These are phyloP conservation scores for Yamadazyma triangularis DNA, from an alignment of 1,139 yeast species.

Conservation along the genomic window DNA sequence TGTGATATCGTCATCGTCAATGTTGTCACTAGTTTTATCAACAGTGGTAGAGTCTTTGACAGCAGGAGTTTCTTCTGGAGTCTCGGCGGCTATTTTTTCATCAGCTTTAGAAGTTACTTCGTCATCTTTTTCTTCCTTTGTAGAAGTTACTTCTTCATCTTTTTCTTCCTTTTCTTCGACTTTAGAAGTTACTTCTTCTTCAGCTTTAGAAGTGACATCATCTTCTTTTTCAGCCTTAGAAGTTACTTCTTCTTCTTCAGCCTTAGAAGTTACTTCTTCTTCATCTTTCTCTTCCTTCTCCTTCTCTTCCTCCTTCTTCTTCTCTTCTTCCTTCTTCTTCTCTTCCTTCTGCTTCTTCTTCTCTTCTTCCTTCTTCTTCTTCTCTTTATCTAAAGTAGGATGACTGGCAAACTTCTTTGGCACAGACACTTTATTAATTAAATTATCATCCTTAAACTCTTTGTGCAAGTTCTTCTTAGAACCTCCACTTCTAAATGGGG, in stretches of 20 bases:
- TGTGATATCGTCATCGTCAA: conserved; percentile 21
- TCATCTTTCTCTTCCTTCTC: conserved; percentile 16
- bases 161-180: conserved; percentile 6
- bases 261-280: conserved; percentile 14
- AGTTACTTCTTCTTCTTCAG: conserved; percentile 5
- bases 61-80: conserved; percentile 6
- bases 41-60: not conserved
- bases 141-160: conserved; percentile 4
- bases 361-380: conserved; percentile 14
- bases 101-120: conserved; percentile 4
- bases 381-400: conserved; percentile 37
- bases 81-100: conserved; percentile 6
- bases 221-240: conserved; percentile 10
- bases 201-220: conserved; percentile 6
- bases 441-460: conserved; percentile 34
- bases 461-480: conserved; percentile 26
- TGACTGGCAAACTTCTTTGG: conserved; percentile 41
- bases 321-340: conserved; percentile 11
- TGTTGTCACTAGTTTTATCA: too few species aligned
- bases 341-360: conserved; percentile 5
- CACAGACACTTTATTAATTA: conserved; percentile 31
- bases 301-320: conserved; percentile 6
- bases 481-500: conserved; percentile 43
- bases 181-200: conserved; percentile 6
- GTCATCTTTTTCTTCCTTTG: conserved; percentile 1